Conservation (phyloP, 495 filamentous ascomycete species). For the Xylaria intraflava region DNA sequence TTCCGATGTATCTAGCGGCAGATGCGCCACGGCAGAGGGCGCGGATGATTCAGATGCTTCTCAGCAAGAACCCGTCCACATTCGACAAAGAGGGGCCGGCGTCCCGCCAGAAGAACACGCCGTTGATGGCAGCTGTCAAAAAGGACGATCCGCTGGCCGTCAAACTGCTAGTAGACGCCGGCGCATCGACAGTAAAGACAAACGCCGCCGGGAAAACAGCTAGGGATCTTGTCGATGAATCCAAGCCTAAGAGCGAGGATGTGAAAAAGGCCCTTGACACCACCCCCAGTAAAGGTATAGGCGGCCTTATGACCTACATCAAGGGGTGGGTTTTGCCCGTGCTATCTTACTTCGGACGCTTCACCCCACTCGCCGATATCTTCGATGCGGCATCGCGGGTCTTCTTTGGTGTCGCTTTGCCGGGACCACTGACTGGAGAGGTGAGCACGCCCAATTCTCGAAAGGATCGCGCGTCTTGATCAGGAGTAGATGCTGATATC, state of each 20-base stretch:
- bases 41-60: slow-evolving; percentile 10
- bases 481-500: neutral
- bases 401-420: neutral
- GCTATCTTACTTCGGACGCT: neutral
- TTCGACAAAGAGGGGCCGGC: slow-evolving; percentile 4
- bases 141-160: slow-evolving; percentile 4
- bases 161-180: slow-evolving; percentile 6
- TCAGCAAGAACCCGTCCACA: slow-evolving; percentile 7
- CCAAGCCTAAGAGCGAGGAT: neutral
- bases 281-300: neutral
- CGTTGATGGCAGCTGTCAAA: slow-evolving; percentile 6
- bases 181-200: slow-evolving; percentile 2
- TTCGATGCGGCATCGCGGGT: slow-evolving; percentile 1
- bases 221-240: slow-evolving; percentile 10
- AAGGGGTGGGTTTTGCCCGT: slow-evolving; percentile 3
- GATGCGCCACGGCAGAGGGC: neutral
- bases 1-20: slow-evolving; percentile 12
- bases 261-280: neutral
- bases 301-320: slow-evolving; percentile 8
- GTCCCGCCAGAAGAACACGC: slow-evolving; percentile 2
- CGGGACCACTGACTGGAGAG: neutral
- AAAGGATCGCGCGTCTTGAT: neutral
- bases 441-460: neutral
- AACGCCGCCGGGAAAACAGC: slow-evolving; percentile 1
- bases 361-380: neutral